Percentiles rank a stretch among this genome's conserved stretches.
Evolutionary conservation across 2,329 filamentous ascomycete genomes (phyloP).

Genomic region (Trematosphaeria pertusa): DNA sequence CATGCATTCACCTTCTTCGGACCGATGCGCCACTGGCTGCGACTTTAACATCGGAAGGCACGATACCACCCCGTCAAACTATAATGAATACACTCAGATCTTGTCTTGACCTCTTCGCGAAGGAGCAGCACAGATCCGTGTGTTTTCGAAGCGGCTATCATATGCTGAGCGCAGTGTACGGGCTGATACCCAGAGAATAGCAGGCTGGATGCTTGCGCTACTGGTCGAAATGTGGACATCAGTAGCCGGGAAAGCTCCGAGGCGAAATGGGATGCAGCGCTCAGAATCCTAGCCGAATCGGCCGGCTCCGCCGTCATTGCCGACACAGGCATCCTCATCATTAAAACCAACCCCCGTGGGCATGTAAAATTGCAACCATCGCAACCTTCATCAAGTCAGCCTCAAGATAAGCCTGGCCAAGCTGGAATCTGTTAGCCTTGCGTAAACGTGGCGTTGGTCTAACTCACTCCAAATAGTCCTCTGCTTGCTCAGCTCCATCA

Average conservation of each 20-base stretch:
- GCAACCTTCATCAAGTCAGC: no score
- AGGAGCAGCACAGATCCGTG: conserved; percentile 17
- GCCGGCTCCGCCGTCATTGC: no score
- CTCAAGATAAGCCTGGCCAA: conserved; percentile 7
- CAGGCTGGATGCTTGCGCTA: no score
- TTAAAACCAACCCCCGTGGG: no score
- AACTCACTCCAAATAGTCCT: conserved; percentile 54
- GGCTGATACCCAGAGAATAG: conserved; percentile 8
- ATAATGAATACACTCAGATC: conserved; percentile 21
- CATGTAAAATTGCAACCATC: no score
- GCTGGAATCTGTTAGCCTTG: no score
- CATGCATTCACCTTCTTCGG: conserved; percentile 22
- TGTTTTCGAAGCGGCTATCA: conserved; percentile 25
- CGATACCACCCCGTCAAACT: conserved; percentile 21
- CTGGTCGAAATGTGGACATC: no score
- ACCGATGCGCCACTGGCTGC: conserved; percentile 15
- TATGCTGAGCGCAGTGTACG: conserved; percentile 16
- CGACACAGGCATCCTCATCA: no score
- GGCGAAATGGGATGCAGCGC: no score
- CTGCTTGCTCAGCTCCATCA: conserved; percentile 49
- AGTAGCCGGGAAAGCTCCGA: no score
- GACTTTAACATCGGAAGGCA: conserved; percentile 1
- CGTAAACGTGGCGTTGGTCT: no score
- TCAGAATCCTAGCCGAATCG: no score
- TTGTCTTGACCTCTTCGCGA: conserved; percentile 24